These are phyloP conservation scores for Amanita thiersii DNA, from an alignment of 768 basidiomycete species.

Conservation along the genomic window DNA sequence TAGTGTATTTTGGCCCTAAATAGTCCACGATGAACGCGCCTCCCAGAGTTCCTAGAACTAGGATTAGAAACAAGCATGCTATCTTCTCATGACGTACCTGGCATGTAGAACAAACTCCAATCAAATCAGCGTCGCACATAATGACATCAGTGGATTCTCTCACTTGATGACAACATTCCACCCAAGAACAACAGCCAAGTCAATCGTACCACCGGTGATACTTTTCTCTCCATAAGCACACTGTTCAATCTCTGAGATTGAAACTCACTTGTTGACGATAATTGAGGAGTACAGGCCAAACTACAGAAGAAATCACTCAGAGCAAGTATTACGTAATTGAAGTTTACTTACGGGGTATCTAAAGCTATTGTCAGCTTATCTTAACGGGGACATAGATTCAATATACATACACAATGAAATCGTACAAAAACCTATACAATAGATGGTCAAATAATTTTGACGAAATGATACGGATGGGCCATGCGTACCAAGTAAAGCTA, in stretches of 20 bases:
- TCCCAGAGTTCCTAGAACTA: conserved; percentile 54
- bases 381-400: neutral
- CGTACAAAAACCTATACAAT: conserved; percentile 58
- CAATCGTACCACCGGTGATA: conserved; percentile 44
- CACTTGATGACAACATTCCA: conserved; percentile 86
- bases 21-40: conserved; percentile 74
- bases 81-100: conserved; percentile 15
- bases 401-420: conserved; percentile 62
- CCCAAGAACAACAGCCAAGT: conserved; percentile 62
- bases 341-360: conserved; percentile 54
- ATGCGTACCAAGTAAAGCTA: conserved; percentile 61
- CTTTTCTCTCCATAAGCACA: conserved; percentile 21
- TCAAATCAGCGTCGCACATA: neutral
- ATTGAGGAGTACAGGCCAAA: conserved; percentile 80
- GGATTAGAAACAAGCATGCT: conserved; percentile 19
- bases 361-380: neutral
- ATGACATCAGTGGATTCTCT: conserved; percentile 11
- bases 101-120: conserved; percentile 29
- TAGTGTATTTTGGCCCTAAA: conserved; percentile 67
- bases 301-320: too few species aligned
- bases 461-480: conserved; percentile 1
- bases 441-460: neutral
- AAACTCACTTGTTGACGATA: conserved; percentile 52
- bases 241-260: neutral
- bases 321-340: neutral